These are phyloP conservation scores for Yarrowia alimentaria DNA, from an alignment of 805 yeast species.

Conservation along the genomic window DNA sequence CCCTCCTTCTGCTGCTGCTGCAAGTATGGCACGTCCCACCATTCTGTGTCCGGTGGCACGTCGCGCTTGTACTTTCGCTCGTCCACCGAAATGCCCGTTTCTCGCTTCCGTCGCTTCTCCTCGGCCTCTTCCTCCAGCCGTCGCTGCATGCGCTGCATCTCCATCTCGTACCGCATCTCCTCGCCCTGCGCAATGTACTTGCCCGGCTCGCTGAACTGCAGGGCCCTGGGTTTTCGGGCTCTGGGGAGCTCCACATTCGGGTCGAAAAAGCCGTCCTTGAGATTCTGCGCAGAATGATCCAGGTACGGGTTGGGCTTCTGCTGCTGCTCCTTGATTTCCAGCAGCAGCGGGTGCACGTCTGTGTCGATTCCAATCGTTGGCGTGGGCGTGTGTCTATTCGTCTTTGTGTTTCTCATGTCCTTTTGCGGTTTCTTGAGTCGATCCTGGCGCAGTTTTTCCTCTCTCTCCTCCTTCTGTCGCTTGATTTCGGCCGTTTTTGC, in stretches of 20 bases:
- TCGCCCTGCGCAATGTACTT: conserved; percentile 58
- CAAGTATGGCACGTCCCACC: conserved; percentile 81
- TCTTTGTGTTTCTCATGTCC: not conserved
- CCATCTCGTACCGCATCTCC: conserved; percentile 46
- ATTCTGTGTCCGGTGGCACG: conserved; percentile 66
- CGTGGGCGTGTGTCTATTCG: not conserved
- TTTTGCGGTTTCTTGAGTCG: not conserved
- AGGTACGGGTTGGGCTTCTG: conserved; percentile 8
- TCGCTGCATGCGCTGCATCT: conserved; percentile 39
- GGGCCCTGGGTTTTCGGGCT: conserved; percentile 34
- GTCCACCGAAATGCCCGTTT: conserved; percentile 53
- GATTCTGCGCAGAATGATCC: not conserved
- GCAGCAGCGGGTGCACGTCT: conserved; percentile 14
- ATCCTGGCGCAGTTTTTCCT: too few species aligned
- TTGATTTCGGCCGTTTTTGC: conserved; percentile 8
- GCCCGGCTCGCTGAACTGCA: conserved; percentile 61
- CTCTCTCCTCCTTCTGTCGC: conserved; percentile 4
- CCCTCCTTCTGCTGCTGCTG: conserved; percentile 41
- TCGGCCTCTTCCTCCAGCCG: conserved; percentile 40
- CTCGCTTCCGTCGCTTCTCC: conserved; percentile 43
- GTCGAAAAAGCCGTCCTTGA: conserved; percentile 12
- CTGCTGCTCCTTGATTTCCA: conserved; percentile 20
- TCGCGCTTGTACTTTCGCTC: conserved; percentile 54
- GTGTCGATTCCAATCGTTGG: conserved; percentile 15
- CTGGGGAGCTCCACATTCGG: conserved; percentile 13